Evolutionary conservation across 2,329 filamentous ascomycete species (phyloP), one percentile per base, ranked within the genome.

Genomic region (Saccharata proteae): DNA sequence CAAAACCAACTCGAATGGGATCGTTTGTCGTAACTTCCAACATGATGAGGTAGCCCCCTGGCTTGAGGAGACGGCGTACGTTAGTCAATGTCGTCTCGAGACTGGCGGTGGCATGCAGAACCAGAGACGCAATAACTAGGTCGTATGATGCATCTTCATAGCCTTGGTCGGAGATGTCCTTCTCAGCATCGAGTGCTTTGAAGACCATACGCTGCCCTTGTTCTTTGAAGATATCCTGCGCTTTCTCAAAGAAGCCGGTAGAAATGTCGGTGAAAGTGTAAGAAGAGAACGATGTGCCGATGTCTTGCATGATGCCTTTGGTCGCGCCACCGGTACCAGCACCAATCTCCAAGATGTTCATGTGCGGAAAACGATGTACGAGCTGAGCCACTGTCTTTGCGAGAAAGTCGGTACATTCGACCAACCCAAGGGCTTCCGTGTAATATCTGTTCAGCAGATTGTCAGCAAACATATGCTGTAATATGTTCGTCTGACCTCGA

Each of bases 1-100:
- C 22, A 9, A 33, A 17, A 8, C n/a, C n/a, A 8, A 20, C 4
- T 1, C 23, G 16, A 3, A 30, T 17, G 5, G 22, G 19, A 13
- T 16, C 37, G 9, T 44, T 30, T 14, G 16, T 34, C 4, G 45
- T 50, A 2, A 59, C 38, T 36, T 71, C 66, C 4, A 59, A 35
- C 20, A 29, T 9, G 3, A 34, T 9, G 3, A 34, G 19, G 15
- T 24, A 29, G 12, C 31, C 31, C 4, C 31, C 31, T 7, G 31
- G 31, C 14, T 24, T 29, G 18, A 34, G 15, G 15, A 34, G 19
- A 4, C 19, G 6, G 12, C 31, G 17, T 2, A 14, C 8, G 16
- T 34, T 28, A 5, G 9, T 9, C 25, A 34, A 10, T 6, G 48
- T 42, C 10, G 37, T 29, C 2, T 29, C 18, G 4, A 47, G 24